Base-by-base conservation (phyloP, 1,139 yeast species). In the Groenewaldozyma auringiensis region DNA sequence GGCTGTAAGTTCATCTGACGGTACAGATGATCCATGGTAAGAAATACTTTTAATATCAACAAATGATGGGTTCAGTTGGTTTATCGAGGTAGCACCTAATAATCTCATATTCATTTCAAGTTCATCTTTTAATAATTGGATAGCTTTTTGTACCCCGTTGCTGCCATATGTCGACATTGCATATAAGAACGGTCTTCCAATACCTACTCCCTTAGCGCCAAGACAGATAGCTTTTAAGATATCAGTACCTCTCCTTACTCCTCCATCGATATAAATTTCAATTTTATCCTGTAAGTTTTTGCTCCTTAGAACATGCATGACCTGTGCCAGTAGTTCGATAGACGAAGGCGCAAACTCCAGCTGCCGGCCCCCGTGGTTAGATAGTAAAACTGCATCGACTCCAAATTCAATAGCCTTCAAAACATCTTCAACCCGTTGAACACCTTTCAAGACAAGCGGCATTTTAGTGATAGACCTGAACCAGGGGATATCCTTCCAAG, bases 21-120 rank as follows among this genome's bases (percentile, higher is more conserved):
- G 75, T 3, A 70, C 71, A 20, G 57, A 49, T n/a, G 69, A 72
- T 34, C 62, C 59, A 56, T 76, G 76, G 32, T 60, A 50, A 21
- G 53, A 36, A 21, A 72, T 47, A 38, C 67, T 59, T 40, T 67
- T 60, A 9, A 71, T 61, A 54, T 81, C 86, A 9, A 81, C 62
- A 50, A 73, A 66, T 4, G 69, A 66, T 13, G 79, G 80, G 53
- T 76, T 71, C 51, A 89, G 70, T 38, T 87, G 82, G 41, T 72
- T 75, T 18, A 89, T 67, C 21, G 71, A 71, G 20, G 77, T 79
- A 31, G 77, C 95, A 38, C 96, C 97, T 43, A 89, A 67, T 43
- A 88, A 70, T 53, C 95, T 74, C 96, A 89, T 86, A 64, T 83
- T 79, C 92, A 87, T 84, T 52, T 76, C 79, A 62, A 89, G 64